Conservation (phyloP, 495 filamentous ascomycete genomes). For the Podospora bellae-mahoneyi region DNA sequence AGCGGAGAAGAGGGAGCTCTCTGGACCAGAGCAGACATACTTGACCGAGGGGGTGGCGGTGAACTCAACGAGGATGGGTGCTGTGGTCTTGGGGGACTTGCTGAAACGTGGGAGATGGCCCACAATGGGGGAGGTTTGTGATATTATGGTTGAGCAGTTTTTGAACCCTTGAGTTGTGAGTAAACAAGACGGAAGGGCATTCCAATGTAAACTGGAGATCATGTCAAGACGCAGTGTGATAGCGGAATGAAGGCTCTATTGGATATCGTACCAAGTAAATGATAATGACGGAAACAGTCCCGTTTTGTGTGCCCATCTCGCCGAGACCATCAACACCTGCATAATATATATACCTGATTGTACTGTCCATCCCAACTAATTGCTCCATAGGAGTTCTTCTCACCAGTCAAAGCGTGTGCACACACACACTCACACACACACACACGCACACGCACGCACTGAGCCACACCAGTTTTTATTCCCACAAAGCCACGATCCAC, state of each 20-base stretch:
- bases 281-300: background rate
- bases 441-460: background rate
- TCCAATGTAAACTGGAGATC: too few species aligned
- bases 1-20: slow-evolving; percentile 55
- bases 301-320: background rate
- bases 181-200: too few species aligned
- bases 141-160: slow-evolving; percentile 43
- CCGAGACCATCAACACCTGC: background rate
- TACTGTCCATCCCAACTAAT: background rate
- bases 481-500: background rate
- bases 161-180: background rate
- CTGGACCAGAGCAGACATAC: slow-evolving; percentile 46
- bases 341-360: background rate
- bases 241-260: background rate
- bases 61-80: slow-evolving; percentile 16
- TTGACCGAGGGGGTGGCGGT: slow-evolving; percentile 42
- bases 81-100: slow-evolving; percentile 27
- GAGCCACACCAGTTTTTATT: background rate
- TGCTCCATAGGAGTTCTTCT: background rate
- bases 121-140: slow-evolving; percentile 43
- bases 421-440: background rate
- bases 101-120: slow-evolving; percentile 36
- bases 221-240: background rate
- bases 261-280: background rate
- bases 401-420: background rate